Conservation (phyloP, 768 basidiomycete species). For the Inosperma sp. region DNA sequence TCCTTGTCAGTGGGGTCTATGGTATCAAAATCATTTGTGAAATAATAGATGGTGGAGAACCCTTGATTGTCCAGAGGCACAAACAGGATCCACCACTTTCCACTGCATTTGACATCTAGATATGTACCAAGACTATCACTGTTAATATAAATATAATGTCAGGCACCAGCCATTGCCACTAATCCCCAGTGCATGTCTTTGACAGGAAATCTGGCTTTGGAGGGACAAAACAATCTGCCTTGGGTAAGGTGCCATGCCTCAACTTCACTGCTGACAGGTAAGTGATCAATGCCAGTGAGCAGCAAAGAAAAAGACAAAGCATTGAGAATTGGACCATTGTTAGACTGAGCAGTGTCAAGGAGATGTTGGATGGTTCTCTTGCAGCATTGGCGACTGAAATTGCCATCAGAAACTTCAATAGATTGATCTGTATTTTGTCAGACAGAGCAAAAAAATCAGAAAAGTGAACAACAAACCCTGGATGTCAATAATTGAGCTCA, state of each 20-base stretch:
- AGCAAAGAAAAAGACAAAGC: too few species aligned
- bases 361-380: too few species aligned
- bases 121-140: conserved; percentile 16
- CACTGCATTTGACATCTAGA: conserved; percentile 5
- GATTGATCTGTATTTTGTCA: too few species aligned
- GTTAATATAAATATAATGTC: conserved; percentile 16
- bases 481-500: too few species aligned
- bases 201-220: not conserved
- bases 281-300: too few species aligned
- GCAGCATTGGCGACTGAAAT: too few species aligned
- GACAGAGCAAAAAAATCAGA: too few species aligned
- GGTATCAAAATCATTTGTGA: not conserved
- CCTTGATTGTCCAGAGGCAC: not conserved
- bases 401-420: too few species aligned
- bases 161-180: conserved; percentile 10
- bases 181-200: conserved; percentile 16
- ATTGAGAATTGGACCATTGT: too few species aligned
- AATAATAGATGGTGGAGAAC: not conserved
- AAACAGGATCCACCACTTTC: conserved; percentile 8
- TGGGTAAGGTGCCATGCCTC: not conserved
- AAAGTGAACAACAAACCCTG: too few species aligned
- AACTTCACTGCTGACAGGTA: not conserved
- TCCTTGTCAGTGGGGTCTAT: not conserved
- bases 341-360: too few species aligned
- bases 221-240: not conserved